A percentile compares a stretch with the other conserved stretches of the same genome.
phyloP scores from a whole-genome alignment of 352 stramenopile genomes.

The Globisporangium camurandrum region DNA sequence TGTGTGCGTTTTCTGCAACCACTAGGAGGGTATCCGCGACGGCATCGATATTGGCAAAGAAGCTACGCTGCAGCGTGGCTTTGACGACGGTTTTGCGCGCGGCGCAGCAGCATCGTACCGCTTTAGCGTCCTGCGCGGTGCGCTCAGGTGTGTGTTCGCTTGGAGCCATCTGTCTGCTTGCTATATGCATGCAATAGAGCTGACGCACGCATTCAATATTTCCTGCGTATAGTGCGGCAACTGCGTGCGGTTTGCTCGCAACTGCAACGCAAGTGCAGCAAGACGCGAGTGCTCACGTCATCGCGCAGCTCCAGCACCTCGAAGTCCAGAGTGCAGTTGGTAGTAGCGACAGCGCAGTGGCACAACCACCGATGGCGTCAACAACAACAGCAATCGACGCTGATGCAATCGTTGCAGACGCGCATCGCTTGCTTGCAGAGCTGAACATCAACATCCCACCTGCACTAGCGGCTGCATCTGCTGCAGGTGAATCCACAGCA shows the following conservation, averaged over 20 bases:
- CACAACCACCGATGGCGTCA: not conserved
- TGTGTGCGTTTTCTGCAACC: too few relatives aligned
- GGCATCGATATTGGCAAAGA: constrained; percentile 68
- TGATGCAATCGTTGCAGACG: not conserved
- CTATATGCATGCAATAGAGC: too few relatives aligned
- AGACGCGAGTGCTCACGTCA: not conserved
- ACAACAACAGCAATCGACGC: not conserved
- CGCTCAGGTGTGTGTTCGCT: constrained; percentile 22
- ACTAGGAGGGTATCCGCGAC: constrained; percentile 61
- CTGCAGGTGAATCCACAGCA: not conserved
- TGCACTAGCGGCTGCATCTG: not conserved
- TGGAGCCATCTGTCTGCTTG: not conserved
- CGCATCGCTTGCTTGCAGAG: constrained; percentile 3
- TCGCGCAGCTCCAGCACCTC: constrained; percentile 4
- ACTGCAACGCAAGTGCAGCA: not conserved
- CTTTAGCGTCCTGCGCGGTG: constrained; percentile 40
- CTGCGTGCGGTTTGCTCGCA: constrained; percentile 2
- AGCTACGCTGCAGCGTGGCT: constrained; percentile 58
- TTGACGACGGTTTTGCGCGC: constrained; percentile 43
- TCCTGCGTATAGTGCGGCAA: constrained; percentile 7
- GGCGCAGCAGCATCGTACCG: constrained; percentile 30
- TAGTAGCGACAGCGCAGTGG: not conserved
- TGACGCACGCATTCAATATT: too few relatives aligned
- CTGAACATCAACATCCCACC: constrained; percentile 1
- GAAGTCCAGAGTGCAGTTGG: constrained; percentile 6